These are phyloP conservation scores for Curvularia spicifera DNA, from an alignment of 2,329 filamentous ascomycete genomes.

Conservation along the genomic window DNA sequence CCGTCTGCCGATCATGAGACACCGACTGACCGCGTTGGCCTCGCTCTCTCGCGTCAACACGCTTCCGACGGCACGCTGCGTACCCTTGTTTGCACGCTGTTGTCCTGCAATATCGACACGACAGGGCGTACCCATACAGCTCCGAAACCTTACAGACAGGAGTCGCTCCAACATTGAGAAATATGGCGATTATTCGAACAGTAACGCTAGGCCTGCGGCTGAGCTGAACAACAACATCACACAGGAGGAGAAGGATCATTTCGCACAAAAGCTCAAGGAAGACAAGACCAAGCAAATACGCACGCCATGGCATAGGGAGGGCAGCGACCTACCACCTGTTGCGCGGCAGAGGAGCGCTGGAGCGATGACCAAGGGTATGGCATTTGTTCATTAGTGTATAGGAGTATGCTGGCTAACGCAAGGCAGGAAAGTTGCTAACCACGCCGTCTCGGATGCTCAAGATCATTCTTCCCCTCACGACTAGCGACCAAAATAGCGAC, in stretches of 20 bases:
- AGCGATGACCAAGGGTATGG: constrained; percentile 68
- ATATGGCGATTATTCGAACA: constrained; percentile 34
- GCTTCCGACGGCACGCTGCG: constrained; percentile 21
- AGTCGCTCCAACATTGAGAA: constrained; percentile 19
- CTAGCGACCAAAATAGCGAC: constrained; percentile 63
- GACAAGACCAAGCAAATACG: constrained; percentile 64
- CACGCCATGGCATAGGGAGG: constrained; percentile 71
- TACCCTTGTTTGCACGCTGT: constrained; percentile 12
- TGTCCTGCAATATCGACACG: constrained; percentile 5
- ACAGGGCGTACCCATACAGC: constrained; percentile 3
- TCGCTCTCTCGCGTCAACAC: constrained; percentile 27
- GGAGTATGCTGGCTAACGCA: constrained; percentile 13
- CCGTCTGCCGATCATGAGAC: constrained; percentile 35
- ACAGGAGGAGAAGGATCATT: constrained; percentile 56
- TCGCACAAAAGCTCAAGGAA: constrained; percentile 50
- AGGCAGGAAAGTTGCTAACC: constrained; percentile 74
- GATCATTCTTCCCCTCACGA: constrained; percentile 76
- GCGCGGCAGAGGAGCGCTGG: constrained; percentile 58
- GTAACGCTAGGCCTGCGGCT: constrained; percentile 47
- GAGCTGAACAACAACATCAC: constrained; percentile 54
- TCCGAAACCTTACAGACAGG: constrained; percentile 6
- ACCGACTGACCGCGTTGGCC: constrained; percentile 36
- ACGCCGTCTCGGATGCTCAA: constrained; percentile 83
- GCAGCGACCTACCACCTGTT: constrained; percentile 65
- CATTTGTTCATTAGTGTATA: not conserved